Evolutionary conservation across 371 early-diverging fungal genomes (phyloP).

Genomic region (Mortierella sp.): DNA sequence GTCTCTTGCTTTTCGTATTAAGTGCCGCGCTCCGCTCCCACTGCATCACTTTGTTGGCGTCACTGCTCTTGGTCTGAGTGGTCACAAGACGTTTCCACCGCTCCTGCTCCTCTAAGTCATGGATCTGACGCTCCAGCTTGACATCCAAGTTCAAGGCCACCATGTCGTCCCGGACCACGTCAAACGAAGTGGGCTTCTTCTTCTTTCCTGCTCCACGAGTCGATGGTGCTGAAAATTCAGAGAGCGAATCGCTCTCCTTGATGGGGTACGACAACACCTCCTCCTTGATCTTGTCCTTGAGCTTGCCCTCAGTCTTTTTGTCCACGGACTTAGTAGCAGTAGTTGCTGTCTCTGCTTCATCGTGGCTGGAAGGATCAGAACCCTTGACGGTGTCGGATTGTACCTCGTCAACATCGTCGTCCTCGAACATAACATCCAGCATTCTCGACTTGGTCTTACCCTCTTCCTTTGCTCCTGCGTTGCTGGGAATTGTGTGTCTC

Average conservation of each 20-base stretch:
- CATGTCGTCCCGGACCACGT: constrained; percentile 44
- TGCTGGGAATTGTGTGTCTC: neutral
- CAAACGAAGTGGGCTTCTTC: constrained; percentile 31
- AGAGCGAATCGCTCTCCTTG: neutral
- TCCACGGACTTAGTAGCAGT: neutral
- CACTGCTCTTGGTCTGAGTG: neutral
- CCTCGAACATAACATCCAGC: neutral
- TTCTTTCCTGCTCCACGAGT: neutral
- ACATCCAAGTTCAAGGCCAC: constrained; percentile 34
- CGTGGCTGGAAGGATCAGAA: neutral
- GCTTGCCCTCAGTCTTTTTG: neutral
- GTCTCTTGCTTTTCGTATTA: constrained; percentile 35
- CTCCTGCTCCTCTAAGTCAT: constrained; percentile 34
- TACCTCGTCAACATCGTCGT: neutral
- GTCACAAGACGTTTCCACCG: constrained; percentile 6
- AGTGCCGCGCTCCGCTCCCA: constrained; percentile 29
- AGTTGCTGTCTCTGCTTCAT: neutral
- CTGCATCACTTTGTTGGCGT: constrained; percentile 29
- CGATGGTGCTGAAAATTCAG: neutral
- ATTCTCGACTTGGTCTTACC: neutral
- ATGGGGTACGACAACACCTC: neutral
- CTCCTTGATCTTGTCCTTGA: neutral
- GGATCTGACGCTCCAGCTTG: constrained; percentile 45
- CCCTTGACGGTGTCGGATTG: neutral
- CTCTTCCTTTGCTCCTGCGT: neutral